Conservation (phyloP, 345 rosid genomes). For the Eucalyptus cloeziana region DNA sequence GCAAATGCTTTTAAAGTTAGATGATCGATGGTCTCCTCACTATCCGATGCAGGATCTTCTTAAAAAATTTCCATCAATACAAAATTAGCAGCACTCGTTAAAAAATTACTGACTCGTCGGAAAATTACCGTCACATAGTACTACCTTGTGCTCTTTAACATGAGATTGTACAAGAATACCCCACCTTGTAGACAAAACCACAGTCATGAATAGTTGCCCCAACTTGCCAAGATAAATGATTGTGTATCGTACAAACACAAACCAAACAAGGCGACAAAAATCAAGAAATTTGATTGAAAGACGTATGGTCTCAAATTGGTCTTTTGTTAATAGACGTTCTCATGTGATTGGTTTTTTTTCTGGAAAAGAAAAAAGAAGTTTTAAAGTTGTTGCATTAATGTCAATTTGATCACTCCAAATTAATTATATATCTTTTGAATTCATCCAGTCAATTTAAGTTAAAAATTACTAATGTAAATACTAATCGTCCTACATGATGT, state of each 20-base stretch:
- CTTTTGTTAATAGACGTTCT: too few species aligned
- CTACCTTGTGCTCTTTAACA: background rate
- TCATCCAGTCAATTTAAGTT: accelerated
- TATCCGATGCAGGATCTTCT: background rate
- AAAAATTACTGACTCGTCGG: background rate
- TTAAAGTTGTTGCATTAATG: accelerated
- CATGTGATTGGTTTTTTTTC: too few species aligned
- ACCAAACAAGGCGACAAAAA: too few species aligned
- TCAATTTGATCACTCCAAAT: accelerated
- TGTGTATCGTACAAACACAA: background rate
- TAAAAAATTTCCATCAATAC: background rate
- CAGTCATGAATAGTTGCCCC: background rate
- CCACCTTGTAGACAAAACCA: background rate
- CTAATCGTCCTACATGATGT: too few species aligned
- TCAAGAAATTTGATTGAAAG: too few species aligned
- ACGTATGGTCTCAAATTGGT: too few species aligned
- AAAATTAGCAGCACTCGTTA: background rate
- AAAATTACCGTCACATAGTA: background rate
- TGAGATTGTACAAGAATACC: background rate
- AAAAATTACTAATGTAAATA: too few species aligned
- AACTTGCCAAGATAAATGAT: background rate
- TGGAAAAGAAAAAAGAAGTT: accelerated
- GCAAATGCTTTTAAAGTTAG: background rate
- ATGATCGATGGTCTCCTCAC: background rate
- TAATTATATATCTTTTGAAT: too few species aligned